These are phyloP conservation scores for Bryoglossum gracile DNA, from an alignment of 495 filamentous ascomycete species.

Conservation along the genomic window DNA sequence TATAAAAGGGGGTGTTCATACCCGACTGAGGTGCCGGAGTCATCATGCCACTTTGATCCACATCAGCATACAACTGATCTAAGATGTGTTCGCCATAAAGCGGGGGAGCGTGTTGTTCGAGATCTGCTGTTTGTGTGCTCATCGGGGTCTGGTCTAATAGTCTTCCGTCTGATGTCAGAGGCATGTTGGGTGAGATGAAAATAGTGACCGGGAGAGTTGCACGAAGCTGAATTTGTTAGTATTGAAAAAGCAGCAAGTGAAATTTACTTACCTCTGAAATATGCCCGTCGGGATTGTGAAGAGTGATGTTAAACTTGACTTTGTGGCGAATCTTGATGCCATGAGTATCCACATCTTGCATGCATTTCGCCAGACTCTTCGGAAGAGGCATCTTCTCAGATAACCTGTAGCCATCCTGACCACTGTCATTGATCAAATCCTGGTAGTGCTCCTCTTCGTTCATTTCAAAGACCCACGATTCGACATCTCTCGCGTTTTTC, in stretches of 20 bases:
- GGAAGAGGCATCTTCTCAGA: slow-evolving; percentile 63
- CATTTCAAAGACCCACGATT: slow-evolving; percentile 54
- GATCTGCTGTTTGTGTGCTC: slow-evolving; percentile 31
- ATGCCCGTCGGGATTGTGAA: slow-evolving; percentile 92
- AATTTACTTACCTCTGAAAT: slow-evolving; percentile 64
- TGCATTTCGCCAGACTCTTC: slow-evolving; percentile 64
- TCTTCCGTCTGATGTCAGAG: slow-evolving; percentile 73
- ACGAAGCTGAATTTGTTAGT: slow-evolving; percentile 46
- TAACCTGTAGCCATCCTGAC: slow-evolving; percentile 69
- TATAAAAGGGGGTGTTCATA: slow-evolving; percentile 66
- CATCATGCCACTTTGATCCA: slow-evolving; percentile 67
- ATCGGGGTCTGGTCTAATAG: slow-evolving; percentile 48
- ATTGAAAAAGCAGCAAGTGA: neutral
- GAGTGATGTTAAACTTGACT: slow-evolving; percentile 73
- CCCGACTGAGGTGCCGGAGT: slow-evolving; percentile 68
- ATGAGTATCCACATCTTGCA: slow-evolving; percentile 77
- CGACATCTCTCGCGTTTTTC: slow-evolving; percentile 55
- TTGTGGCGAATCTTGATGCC: slow-evolving; percentile 86
- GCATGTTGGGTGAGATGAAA: slow-evolving; percentile 88
- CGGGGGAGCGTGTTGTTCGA: slow-evolving; percentile 62
- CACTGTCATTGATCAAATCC: slow-evolving; percentile 62
- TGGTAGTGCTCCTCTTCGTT: slow-evolving; percentile 50
- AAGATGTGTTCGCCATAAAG: slow-evolving; percentile 80
- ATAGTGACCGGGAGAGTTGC: slow-evolving; percentile 80
- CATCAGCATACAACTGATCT: slow-evolving; percentile 81